Conservation (phyloP, 1,284 basidiomycete species). For the Apiotrichum brassicae region DNA sequence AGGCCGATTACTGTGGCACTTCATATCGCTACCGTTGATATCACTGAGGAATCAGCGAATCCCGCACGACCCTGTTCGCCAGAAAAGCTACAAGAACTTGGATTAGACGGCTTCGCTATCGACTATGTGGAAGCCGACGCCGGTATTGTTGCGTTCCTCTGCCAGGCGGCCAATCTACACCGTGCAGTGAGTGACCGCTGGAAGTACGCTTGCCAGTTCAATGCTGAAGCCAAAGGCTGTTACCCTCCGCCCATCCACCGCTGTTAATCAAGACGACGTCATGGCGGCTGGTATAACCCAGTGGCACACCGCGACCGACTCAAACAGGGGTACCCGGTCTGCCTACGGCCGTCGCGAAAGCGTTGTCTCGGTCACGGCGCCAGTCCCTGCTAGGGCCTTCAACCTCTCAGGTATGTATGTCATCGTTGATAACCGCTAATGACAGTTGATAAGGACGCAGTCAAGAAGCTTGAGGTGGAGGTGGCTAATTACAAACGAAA, state of each 20-base stretch:
- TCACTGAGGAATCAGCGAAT: conserved; percentile 26
- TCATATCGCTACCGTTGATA: conserved; percentile 24
- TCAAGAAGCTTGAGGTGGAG: conserved; percentile 38
- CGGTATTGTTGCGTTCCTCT: conserved; percentile 51
- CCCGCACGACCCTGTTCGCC: conserved; percentile 18
- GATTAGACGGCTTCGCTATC: conserved; percentile 77
- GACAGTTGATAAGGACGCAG: conserved; percentile 32
- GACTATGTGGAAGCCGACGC: conserved; percentile 56
- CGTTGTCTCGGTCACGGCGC: conserved; percentile 10
- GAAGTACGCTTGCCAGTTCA: too few relatives aligned
- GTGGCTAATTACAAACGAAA: conserved; percentile 15
- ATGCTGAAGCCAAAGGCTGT: conserved; percentile 36
- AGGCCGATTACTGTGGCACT: conserved; percentile 15
- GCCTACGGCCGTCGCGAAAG: conserved; percentile 30
- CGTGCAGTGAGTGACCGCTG: conserved; percentile 58
- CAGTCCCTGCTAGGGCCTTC: conserved; percentile 24
- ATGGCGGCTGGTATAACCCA: conserved; percentile 14
- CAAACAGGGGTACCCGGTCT: conserved; percentile 10
- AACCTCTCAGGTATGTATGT: conserved; percentile 22
- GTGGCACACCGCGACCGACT: conserved; percentile 23
- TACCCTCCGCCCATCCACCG: conserved; percentile 16
- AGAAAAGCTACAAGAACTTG: conserved; percentile 44
- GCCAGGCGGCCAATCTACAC: conserved; percentile 58
- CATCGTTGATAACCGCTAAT: too few relatives aligned
- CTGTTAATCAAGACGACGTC: conserved; percentile 20